Conservation (phyloP, 371 early-diverging fungal species). For the Synchytrium microbalum region DNA sequence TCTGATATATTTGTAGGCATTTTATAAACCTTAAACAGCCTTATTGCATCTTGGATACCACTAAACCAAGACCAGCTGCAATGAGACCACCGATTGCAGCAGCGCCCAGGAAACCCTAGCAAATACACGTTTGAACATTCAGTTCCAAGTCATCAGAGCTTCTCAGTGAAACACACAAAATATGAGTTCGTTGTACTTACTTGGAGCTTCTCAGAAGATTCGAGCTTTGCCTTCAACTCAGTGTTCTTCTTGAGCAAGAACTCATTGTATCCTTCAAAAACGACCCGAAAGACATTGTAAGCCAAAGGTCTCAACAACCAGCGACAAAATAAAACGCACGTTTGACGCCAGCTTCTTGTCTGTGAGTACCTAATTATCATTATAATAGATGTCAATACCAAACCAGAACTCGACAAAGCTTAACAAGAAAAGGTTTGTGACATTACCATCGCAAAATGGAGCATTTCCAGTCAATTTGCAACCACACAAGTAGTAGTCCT, state of each 20-base stretch:
- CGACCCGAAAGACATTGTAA: no score
- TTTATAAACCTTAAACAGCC: no score
- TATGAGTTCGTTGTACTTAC: background rate
- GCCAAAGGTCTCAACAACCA: no score
- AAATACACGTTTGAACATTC: background rate
- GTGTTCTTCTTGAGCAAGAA: conserved; percentile 15
- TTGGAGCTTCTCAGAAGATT: conserved; percentile 1
- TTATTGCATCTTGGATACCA: no score
- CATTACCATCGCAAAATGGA: conserved; percentile 31
- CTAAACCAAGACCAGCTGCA: no score
- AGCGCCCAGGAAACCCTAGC: background rate
- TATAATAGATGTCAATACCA: background rate
- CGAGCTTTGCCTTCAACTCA: conserved; percentile 9
- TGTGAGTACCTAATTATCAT: background rate
- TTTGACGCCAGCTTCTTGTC: background rate
- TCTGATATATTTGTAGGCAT: no score
- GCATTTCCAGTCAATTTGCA: conserved; percentile 18
- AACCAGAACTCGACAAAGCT: no score
- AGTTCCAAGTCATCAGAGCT: background rate
- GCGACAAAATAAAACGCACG: no score
- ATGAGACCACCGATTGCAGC: background rate
- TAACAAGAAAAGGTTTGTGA: no score
- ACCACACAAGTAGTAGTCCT: conserved; percentile 25
- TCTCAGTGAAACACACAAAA: no score
- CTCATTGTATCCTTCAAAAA: conserved; percentile 15